Base-by-base conservation (phyloP, 495 filamentous ascomycete species). In the Daldinia childiae region DNA sequence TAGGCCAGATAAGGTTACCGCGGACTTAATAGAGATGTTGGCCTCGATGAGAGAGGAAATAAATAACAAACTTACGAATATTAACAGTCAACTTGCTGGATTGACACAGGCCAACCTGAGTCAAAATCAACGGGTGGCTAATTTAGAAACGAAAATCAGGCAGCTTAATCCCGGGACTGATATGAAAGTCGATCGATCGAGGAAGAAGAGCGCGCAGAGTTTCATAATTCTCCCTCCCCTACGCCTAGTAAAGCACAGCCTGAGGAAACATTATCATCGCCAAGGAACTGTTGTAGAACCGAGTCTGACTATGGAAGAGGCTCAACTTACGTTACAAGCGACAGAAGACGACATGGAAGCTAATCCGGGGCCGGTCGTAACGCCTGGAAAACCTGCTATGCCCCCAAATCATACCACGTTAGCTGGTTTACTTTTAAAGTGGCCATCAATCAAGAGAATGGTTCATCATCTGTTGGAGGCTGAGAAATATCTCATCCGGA, bases 351-450 rank as follows among this genome's bases (percentile, higher is more conserved):
- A 83, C 39, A 76, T 76, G 54, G 83, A 86, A 66, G 76, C 74
- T 3, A 79, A 81, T 52, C 81, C 82, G 0, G 85, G 83, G 4
- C 82, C 82, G 9, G 65, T 77, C n/a, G 80, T 84, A 17, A 77
- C 69, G 9, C 82, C 84, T 0, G 87, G 85, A 51, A 84, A 86
- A 29, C 83, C 89, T n/a, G 87, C 88, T 3, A 91, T 96, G 54
- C 90, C 91, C 0, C 83, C 87, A 6, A 91, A 93, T 39, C 93
- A 97, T 74, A 93, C 91, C 2, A 96, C 93, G 0, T 88, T 91
- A 27, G 93, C 93, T 1, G 91, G 93, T 41, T 87, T 91, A 59
- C 80, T 96, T 14, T 82, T 94, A n/a, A 85, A 87, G 57, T 93
- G 90, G 89, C 85, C 83, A 0, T 86, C 88, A 0, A 92, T 94